A percentile compares a stretch with the other conserved stretches of the same genome.
Evolutionary conservation across 345 rosid genomes (phyloP).

Genomic region (Fremontodendron californicum): DNA sequence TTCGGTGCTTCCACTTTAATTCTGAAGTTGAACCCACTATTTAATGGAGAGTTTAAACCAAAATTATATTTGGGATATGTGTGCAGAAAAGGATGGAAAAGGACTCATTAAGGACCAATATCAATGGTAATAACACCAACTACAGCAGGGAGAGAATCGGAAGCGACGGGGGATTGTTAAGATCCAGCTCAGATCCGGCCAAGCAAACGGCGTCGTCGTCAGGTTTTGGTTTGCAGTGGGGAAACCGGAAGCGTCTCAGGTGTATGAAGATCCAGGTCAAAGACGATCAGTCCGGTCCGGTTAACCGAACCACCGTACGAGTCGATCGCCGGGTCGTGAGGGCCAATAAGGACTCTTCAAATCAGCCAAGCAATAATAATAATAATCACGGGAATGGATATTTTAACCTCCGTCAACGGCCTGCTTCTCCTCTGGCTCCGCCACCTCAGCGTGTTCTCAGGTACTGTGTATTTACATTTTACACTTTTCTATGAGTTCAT

Average conservation of each 20-base stretch:
- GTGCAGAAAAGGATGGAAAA: slow-evolving; percentile 41
- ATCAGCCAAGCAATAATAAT: slow-evolving; percentile 27
- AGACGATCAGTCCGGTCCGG: slow-evolving; percentile 38
- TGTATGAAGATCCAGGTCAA: slow-evolving; percentile 65
- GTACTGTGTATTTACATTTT: slow-evolving; percentile 20
- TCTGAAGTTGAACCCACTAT: not conserved
- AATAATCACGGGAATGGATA: slow-evolving; percentile 26
- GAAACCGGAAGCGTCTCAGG: slow-evolving; percentile 66
- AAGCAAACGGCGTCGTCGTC: slow-evolving; percentile 38
- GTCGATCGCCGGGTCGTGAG: slow-evolving; percentile 49
- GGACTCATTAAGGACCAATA: slow-evolving; percentile 29
- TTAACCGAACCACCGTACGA: slow-evolving; percentile 45
- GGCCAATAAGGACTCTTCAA: slow-evolving; percentile 33
- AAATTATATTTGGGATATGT: slow-evolving; percentile 21
- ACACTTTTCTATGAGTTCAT: not conserved
- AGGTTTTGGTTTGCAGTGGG: slow-evolving; percentile 67
- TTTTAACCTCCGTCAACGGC: slow-evolving; percentile 55
- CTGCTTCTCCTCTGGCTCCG: slow-evolving; percentile 40
- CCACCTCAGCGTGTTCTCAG: slow-evolving; percentile 55
- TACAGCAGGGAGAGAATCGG: slow-evolving; percentile 14
- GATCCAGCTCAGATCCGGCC: slow-evolving; percentile 33
- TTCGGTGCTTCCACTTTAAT: not conserved
- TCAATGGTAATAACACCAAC: slow-evolving; percentile 18
- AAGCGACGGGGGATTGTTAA: slow-evolving; percentile 27
- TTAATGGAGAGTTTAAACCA: not conserved